Evolutionary conservation across 768 basidiomycete genomes (phyloP).

Genomic region (Lepiota venenata): DNA sequence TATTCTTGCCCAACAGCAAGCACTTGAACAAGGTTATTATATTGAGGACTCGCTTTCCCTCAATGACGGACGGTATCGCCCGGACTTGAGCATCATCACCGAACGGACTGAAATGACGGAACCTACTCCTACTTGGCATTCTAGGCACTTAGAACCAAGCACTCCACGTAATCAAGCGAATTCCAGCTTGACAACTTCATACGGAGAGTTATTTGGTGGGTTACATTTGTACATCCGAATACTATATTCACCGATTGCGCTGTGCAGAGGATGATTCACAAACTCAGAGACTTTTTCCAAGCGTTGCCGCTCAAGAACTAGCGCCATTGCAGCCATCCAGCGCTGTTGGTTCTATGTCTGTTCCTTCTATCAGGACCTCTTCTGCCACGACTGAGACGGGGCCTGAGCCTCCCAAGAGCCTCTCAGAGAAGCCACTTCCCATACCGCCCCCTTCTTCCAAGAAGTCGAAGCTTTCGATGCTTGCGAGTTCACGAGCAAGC

Average conservation of each 20-base stretch:
- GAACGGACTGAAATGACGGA: conserved; percentile 68
- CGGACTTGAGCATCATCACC: conserved; percentile 58
- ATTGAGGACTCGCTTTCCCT: conserved; percentile 17
- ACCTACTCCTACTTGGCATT: conserved; percentile 45
- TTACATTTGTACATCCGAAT: neutral
- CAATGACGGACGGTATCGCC: conserved; percentile 22
- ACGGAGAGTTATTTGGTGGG: conserved; percentile 61
- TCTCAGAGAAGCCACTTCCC: conserved; percentile 13
- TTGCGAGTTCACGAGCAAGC: conserved; percentile 64
- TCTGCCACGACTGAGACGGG: conserved; percentile 3
- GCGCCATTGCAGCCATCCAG: neutral
- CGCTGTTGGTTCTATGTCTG: neutral
- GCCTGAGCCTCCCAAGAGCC: conserved; percentile 2
- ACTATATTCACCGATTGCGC: neutral
- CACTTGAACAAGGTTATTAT: conserved; percentile 27
- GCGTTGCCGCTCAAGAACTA: conserved; percentile 1
- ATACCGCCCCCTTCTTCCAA: conserved; percentile 28
- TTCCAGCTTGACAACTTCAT: conserved; percentile 52
- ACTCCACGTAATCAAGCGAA: conserved; percentile 11
- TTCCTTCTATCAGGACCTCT: conserved; percentile 36
- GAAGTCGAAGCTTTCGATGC: conserved; percentile 65
- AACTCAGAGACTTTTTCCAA: conserved; percentile 4
- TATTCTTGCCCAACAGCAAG: conserved; percentile 56
- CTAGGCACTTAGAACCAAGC: conserved; percentile 20
- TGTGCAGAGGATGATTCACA: conserved; percentile 8